Conservation (phyloP, 2,329 filamentous ascomycete genomes). For the Clarireedia paspali region DNA sequence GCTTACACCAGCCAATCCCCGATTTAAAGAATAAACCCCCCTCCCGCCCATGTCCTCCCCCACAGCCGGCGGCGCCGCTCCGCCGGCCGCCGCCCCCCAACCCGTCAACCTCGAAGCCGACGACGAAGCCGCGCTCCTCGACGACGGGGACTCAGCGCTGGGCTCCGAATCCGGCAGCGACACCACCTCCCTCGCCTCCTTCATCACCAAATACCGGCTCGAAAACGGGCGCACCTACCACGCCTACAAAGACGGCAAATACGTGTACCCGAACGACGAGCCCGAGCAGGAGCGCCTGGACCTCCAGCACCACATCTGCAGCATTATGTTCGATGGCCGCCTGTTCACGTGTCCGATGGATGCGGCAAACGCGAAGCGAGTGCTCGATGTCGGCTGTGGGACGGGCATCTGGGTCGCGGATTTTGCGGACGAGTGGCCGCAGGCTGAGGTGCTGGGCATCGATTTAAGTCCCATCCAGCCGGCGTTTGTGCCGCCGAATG, state of each 20-base stretch:
- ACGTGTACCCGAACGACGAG: slow-evolving; percentile 47
- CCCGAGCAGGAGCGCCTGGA: slow-evolving; percentile 44
- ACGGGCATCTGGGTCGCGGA: slow-evolving; percentile 7
- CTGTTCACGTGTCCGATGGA: neutral
- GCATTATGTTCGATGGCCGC: neutral
- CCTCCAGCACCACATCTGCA: slow-evolving; percentile 18
- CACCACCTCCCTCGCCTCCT: slow-evolving; percentile 23
- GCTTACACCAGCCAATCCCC: too few relatives aligned
- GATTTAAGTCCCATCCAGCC: slow-evolving; percentile 26
- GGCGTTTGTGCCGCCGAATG: slow-evolving; percentile 45
- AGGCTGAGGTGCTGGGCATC: slow-evolving; percentile 3
- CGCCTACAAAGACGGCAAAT: slow-evolving; percentile 20
- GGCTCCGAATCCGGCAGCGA: slow-evolving; percentile 4
- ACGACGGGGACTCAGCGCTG: slow-evolving; percentile 1
- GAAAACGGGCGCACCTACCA: slow-evolving; percentile 36
- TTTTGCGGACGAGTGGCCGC: slow-evolving; percentile 6
- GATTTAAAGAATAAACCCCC: neutral
- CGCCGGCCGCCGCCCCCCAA: neutral
- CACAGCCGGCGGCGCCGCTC: neutral
- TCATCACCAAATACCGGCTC: slow-evolving; percentile 30
- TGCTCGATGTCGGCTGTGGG: slow-evolving; percentile 4
- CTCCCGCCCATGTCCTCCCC: neutral
- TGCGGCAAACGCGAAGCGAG: neutral
- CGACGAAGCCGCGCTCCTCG: neutral
- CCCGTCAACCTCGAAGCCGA: slow-evolving; percentile 2